Percentiles rank a stretch among this genome's conserved stretches.
These are phyloP conservation scores for Wakefieldia striispora DNA, from an alignment of 768 basidiomycete species.

Conservation along the genomic window DNA sequence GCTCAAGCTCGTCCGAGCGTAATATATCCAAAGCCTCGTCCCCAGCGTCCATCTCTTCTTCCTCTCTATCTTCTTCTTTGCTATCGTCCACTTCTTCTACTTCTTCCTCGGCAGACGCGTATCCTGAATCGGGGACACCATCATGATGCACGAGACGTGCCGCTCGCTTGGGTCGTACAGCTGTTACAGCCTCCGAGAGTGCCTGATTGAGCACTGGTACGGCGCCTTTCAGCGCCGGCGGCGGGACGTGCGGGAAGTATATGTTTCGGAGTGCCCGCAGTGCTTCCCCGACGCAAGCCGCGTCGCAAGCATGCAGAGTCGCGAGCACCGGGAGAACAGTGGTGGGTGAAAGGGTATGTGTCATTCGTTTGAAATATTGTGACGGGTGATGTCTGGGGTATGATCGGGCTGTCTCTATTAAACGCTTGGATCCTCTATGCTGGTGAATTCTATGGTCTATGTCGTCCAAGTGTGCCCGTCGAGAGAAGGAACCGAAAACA, in stretches of 20 bases:
- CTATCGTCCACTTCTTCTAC: constrained; percentile 30
- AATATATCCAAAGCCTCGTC: constrained; percentile 42
- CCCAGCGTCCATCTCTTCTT: not conserved
- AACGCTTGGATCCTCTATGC: constrained; percentile 3
- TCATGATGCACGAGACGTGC: constrained; percentile 35
- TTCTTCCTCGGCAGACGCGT: constrained; percentile 70
- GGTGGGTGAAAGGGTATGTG: constrained; percentile 38
- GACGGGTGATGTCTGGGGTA: not conserved
- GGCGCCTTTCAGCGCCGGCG: not conserved
- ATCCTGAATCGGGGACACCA: constrained; percentile 68
- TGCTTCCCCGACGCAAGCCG: constrained; percentile 38
- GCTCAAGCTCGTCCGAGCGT: constrained; percentile 64
- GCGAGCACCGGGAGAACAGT: constrained; percentile 57
- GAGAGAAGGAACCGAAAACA: too few species aligned
- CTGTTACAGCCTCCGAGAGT: constrained; percentile 11
- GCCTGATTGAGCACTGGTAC: constrained; percentile 22
- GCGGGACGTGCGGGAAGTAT: constrained; percentile 45
- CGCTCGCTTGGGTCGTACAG: constrained; percentile 26
- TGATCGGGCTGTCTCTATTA: constrained; percentile 6
- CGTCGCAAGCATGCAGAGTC: constrained; percentile 36
- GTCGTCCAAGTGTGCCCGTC: too few species aligned
- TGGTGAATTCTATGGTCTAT: constrained; percentile 14
- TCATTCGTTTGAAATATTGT: constrained; percentile 11
- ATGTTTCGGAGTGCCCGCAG: constrained; percentile 46
- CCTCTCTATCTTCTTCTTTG: constrained; percentile 12